Percentiles rank a stretch among this genome's conserved stretches.
These are phyloP conservation scores for Carnegiea gigantea DNA, from an alignment of 179 eudicot genomes.

Conservation along the genomic window DNA sequence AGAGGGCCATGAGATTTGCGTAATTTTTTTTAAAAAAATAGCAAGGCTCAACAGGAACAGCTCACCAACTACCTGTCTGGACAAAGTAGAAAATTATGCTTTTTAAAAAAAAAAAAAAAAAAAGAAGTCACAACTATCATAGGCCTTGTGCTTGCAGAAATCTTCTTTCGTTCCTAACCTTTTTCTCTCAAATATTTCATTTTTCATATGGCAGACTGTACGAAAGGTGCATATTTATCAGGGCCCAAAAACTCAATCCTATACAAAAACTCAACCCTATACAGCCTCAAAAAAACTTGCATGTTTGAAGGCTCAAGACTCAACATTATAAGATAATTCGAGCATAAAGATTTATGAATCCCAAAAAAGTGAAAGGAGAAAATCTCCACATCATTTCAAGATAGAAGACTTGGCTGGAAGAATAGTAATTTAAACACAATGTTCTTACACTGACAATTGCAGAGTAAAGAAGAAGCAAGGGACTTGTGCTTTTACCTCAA, in stretches of 20 bases:
- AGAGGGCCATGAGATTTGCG: background rate
- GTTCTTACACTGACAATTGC: background rate
- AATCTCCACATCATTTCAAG: background rate
- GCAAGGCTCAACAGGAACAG: background rate
- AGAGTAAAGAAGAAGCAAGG: background rate
- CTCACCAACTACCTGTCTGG: background rate
- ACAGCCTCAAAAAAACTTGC: background rate
- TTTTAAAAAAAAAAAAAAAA: too few relatives aligned
- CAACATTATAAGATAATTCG: background rate
- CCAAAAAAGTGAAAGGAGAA: background rate
- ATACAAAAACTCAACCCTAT: too few relatives aligned
- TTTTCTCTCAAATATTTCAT: background rate
- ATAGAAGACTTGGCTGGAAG: background rate
- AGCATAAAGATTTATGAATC: background rate
- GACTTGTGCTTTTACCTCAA: conserved; percentile 52
- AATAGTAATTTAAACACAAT: background rate
- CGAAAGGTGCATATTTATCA: background rate
- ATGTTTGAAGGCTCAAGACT: background rate
- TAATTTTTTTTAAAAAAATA: too few relatives aligned
- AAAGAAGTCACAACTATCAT: background rate
- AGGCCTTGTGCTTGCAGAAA: background rate
- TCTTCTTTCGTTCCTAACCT: background rate
- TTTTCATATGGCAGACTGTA: background rate
- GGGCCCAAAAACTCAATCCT: background rate
- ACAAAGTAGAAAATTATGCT: background rate